phyloP scores from a whole-genome alignment of 1,139 yeast species.

The Zygoascus meyerae region DNA sequence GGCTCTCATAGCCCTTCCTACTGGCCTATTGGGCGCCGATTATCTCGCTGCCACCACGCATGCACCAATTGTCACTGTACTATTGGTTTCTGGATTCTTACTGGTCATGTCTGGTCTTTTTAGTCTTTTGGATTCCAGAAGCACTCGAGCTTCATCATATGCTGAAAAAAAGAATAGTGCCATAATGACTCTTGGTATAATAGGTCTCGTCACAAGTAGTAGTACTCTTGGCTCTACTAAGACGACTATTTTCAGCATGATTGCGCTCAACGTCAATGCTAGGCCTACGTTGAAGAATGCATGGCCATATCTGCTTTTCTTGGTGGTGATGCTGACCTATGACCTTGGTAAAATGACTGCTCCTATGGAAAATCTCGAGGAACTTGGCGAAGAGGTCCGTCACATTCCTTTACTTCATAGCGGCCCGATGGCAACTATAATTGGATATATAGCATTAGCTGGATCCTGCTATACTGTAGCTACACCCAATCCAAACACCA shows the following conservation, averaged over 20 bases:
- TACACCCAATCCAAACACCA: slow-evolving; percentile 12
- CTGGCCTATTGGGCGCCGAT: slow-evolving; percentile 30
- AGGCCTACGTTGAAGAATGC: slow-evolving; percentile 11
- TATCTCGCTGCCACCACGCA: slow-evolving; percentile 18
- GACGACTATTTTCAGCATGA: slow-evolving; percentile 22
- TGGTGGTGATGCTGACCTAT: slow-evolving; percentile 16
- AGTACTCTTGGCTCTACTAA: slow-evolving; percentile 23
- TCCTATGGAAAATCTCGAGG: background rate
- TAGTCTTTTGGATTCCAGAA: slow-evolving; percentile 20
- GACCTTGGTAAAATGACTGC: slow-evolving; percentile 17
- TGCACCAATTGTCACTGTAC: slow-evolving; percentile 17
- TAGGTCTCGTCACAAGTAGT: slow-evolving; percentile 21
- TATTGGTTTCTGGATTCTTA: slow-evolving; percentile 25
- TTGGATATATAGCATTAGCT: slow-evolving; percentile 20
- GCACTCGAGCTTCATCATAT: background rate
- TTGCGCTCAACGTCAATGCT: slow-evolving; percentile 19
- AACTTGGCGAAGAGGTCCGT: background rate
- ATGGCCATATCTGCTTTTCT: slow-evolving; percentile 17
- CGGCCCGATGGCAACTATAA: slow-evolving; percentile 8
- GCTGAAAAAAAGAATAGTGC: slow-evolving; percentile 15
- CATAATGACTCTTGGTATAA: slow-evolving; percentile 20
- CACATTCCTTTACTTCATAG: slow-evolving; percentile 4
- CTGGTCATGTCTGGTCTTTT: slow-evolving; percentile 24
- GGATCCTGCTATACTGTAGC: slow-evolving; percentile 19
- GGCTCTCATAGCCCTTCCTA: slow-evolving; percentile 34